Percentiles rank a stretch among this genome's conserved stretches.
phyloP scores from a whole-genome alignment of 345 rosid species.

The Jatropha curcas region DNA sequence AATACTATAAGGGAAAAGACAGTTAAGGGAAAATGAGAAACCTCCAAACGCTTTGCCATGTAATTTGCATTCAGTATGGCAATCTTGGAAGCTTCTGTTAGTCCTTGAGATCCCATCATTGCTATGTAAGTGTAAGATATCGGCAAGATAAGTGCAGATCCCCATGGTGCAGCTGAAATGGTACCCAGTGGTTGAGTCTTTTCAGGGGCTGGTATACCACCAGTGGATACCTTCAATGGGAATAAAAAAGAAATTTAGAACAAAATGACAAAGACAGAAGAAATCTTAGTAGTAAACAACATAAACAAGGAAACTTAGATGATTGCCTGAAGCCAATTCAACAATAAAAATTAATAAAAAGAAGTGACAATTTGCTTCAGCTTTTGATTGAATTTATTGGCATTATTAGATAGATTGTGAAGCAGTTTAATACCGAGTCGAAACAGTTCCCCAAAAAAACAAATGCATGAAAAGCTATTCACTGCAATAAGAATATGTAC shows the following conservation, averaged over 20 bases:
- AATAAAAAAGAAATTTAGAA: constrained; percentile 14
- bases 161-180: constrained; percentile 99
- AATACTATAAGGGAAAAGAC: constrained; percentile 4
- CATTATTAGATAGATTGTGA: background rate
- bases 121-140: constrained; percentile 92
- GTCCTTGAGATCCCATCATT: constrained; percentile 98
- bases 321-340: background rate
- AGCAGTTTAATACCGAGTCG: background rate
- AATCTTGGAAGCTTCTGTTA: constrained; percentile 91
- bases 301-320: background rate
- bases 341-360: background rate
- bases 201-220: constrained; percentile 86
- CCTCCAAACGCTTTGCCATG: constrained; percentile 99
- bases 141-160: constrained; percentile 95
- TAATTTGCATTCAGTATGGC: constrained; percentile 97
- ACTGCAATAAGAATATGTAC: constrained; percentile 40
- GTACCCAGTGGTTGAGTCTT: constrained; percentile 72
- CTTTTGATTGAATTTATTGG: background rate
- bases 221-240: constrained; percentile 56
- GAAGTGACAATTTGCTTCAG: background rate
- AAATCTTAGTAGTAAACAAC: constrained; percentile 11
- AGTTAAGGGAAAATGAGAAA: constrained; percentile 29
- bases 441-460: background rate
- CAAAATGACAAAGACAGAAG: constrained; percentile 4
- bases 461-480: background rate